Percentiles rank a stretch among this genome's conserved stretches.
Conservation (phyloP, 805 yeast genomes). For the Kazachstania kunashirensis region DNA sequence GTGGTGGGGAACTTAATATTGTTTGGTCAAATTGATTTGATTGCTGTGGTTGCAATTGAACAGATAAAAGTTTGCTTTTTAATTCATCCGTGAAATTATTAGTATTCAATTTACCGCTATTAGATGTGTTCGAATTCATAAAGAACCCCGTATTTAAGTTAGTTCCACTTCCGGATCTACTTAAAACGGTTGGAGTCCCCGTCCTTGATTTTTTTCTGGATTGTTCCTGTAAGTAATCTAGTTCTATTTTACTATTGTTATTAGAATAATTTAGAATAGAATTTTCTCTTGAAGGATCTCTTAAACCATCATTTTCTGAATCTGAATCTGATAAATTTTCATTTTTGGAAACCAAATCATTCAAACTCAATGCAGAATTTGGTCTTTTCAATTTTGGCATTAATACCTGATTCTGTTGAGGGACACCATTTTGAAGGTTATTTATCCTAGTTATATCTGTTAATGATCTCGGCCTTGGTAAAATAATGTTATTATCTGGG, state of each 20-base stretch:
- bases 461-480: conserved; percentile 21
- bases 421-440: background rate
- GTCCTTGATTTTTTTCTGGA: conserved; percentile 24
- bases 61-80: conserved; percentile 14
- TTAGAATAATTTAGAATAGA: conserved; percentile 5
- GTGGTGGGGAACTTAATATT: conserved; percentile 1
- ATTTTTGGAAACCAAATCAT: conserved; percentile 11
- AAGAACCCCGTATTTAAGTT: conserved; percentile 7
- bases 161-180: conserved; percentile 20
- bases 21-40: background rate
- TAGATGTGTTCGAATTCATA: background rate
- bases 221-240: conserved; percentile 14
- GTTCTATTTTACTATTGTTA: conserved; percentile 9
- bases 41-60: conserved; percentile 11
- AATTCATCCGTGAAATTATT: conserved; percentile 12
- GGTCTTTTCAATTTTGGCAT: conserved; percentile 14
- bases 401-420: background rate
- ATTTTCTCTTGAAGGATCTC: conserved; percentile 10
- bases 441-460: conserved; percentile 13
- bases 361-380: conserved; percentile 18
- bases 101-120: background rate
- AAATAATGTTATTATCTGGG: conserved; percentile 8
- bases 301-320: conserved; percentile 7
- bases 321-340: conserved; percentile 7
- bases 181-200: conserved; percentile 20